Conservation (phyloP, 306 rosid species). For the Pyrus pyrifolia region DNA sequence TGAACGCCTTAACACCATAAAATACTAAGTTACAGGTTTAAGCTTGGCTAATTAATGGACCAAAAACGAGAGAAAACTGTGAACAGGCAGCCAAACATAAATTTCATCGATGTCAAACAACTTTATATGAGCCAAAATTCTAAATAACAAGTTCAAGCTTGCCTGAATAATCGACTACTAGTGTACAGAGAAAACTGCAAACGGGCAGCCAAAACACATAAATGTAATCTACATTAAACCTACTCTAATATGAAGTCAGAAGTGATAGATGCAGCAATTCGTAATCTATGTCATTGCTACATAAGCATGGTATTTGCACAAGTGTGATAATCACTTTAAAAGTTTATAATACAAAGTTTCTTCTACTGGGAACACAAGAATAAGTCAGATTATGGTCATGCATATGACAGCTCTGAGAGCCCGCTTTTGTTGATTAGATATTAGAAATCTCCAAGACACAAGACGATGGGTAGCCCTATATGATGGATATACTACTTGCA, state of each 20-base stretch:
- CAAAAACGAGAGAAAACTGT: not conserved
- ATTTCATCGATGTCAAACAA: not conserved
- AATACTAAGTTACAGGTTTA: not conserved
- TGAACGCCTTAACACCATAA: not conserved
- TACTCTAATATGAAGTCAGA: not conserved
- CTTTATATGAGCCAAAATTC: not conserved
- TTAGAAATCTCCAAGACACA: not conserved
- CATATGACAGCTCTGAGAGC: not conserved
- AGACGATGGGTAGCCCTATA: not conserved
- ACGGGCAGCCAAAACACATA: not conserved
- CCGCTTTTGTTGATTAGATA: not conserved
- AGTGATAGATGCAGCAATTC: not conserved
- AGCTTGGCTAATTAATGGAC: not conserved
- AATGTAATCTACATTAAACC: not conserved
- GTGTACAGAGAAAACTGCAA: not conserved
- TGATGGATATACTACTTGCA: not conserved
- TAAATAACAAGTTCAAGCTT: not conserved
- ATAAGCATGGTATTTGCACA: not conserved
- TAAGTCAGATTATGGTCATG: not conserved
- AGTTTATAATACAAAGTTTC: not conserved
- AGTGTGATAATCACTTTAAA: not conserved
- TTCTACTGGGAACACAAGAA: not conserved
- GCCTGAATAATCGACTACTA: not conserved
- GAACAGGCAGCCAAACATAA: not conserved
- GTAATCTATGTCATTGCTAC: too few species aligned